Evolutionary conservation across 495 filamentous ascomycete genomes (phyloP).

Genomic region (Poronia punctata): DNA sequence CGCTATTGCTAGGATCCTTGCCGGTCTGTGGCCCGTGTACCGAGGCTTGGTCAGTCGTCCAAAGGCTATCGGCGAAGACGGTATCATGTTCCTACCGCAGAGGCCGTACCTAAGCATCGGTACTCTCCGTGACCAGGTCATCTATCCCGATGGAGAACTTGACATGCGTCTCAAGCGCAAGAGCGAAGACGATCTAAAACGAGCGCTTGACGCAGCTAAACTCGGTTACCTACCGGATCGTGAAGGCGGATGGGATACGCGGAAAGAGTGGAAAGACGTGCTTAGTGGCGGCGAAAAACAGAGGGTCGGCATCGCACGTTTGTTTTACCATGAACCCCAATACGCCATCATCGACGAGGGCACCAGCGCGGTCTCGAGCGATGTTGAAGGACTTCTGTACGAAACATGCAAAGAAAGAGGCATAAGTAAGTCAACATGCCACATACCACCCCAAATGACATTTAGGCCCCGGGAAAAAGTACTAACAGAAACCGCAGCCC

Average conservation of each 20-base stretch:
- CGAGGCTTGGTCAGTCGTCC: conserved; percentile 82
- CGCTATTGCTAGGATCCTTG: conserved; percentile 80
- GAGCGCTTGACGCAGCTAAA: conserved; percentile 71
- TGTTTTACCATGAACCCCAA: conserved; percentile 90
- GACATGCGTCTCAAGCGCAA: conserved; percentile 83
- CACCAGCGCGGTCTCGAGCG: conserved; percentile 84
- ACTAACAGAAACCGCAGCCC: conserved; percentile 42
- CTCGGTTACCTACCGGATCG: conserved; percentile 84
- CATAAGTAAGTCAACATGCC: conserved; percentile 56
- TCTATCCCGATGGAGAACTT: conserved; percentile 90
- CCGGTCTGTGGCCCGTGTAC: conserved; percentile 94
- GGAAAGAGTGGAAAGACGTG: conserved; percentile 98
- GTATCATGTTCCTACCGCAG: conserved; percentile 97
- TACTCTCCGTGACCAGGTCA: conserved; percentile 95
- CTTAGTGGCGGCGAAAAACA: conserved; percentile 98
- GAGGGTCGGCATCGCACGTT: conserved; percentile 77
- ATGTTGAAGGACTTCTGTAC: conserved; percentile 92
- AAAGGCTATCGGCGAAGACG: conserved; percentile 70
- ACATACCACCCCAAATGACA: background rate
- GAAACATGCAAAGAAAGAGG: conserved; percentile 85
- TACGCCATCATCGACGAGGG: conserved; percentile 95
- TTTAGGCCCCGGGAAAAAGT: too few species aligned
- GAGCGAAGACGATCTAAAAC: conserved; percentile 64
- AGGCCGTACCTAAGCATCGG: conserved; percentile 88
- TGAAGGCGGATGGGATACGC: conserved; percentile 93